Conservation (phyloP, 2,329 filamentous ascomycete genomes). For the Cytospora paraplurivora region DNA sequence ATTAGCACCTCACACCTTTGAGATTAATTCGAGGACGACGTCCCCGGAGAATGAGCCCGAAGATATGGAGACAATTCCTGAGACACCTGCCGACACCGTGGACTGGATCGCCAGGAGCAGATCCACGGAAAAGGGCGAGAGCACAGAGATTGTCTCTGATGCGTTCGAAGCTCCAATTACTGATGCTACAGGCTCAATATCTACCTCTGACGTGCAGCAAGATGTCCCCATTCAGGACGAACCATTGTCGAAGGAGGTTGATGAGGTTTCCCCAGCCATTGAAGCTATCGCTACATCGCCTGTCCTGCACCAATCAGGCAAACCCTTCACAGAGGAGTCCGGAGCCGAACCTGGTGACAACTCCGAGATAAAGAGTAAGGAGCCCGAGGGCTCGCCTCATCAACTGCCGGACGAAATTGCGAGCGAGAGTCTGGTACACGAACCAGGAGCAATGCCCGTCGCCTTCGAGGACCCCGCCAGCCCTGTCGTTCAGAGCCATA, state of each 20-base stretch:
- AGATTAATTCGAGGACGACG: slow-evolving; percentile 13
- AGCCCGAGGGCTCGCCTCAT: neutral
- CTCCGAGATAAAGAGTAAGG: neutral
- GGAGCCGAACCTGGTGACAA: neutral
- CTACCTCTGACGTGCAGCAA: slow-evolving; percentile 5
- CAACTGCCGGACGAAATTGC: neutral
- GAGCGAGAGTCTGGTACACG: neutral
- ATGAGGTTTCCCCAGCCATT: neutral
- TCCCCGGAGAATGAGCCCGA: slow-evolving; percentile 30
- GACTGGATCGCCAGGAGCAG: slow-evolving; percentile 35
- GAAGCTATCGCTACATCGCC: neutral
- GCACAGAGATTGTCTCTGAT: slow-evolving; percentile 35
- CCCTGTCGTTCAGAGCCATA: neutral
- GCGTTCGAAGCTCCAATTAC: neutral
- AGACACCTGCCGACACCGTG: slow-evolving; percentile 31
- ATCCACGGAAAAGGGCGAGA: slow-evolving; percentile 38
- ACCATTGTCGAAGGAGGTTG: neutral
- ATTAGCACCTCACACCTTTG: neutral
- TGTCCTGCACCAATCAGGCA: neutral
- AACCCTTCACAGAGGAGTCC: neutral
- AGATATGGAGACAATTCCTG: slow-evolving; percentile 26
- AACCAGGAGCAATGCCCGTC: neutral
- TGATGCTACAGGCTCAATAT: neutral
- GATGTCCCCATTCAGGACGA: neutral
- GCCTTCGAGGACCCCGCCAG: neutral